phyloP scores from a whole-genome alignment of 371 early-diverging fungal genomes.

The Dichotomocladium elegans region DNA sequence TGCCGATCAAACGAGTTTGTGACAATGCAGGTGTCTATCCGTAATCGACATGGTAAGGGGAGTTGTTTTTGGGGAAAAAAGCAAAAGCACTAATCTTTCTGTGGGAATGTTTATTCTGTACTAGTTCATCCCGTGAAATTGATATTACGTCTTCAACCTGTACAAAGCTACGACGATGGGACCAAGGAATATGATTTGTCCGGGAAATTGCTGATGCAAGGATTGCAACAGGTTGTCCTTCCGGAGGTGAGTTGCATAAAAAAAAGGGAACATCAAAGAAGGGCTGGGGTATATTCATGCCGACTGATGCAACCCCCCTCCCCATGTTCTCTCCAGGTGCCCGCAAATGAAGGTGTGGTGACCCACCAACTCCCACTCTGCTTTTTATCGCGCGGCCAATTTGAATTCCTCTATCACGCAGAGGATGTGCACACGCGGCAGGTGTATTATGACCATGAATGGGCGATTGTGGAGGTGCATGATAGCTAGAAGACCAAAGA shows the following conservation, averaged over 20 bases:
- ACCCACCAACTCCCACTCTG: conserved; percentile 50
- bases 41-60: conserved; percentile 48
- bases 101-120: not conserved
- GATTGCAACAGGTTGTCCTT: conserved; percentile 53
- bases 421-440: conserved; percentile 60
- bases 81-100: not conserved
- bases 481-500: not conserved
- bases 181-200: conserved; percentile 63
- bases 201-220: conserved; percentile 57
- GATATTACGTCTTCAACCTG: conserved; percentile 63
- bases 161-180: conserved; percentile 61
- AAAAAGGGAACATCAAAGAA: not conserved
- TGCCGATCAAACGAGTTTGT: conserved; percentile 52
- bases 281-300: not conserved
- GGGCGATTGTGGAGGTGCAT: conserved; percentile 28
- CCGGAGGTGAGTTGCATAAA: conserved; percentile 42
- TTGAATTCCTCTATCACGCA: conserved; percentile 61
- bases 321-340: conserved; percentile 25
- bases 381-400: conserved; percentile 61
- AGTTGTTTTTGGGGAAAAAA: not conserved
- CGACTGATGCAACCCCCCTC: not conserved
- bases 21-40: conserved; percentile 44
- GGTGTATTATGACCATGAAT: conserved; percentile 58
- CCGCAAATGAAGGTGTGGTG: conserved; percentile 16
- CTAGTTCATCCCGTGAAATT: conserved; percentile 50